Percentiles rank a stretch among this genome's conserved stretches.
These are phyloP conservation scores for Carex scoparia DNA, from an alignment of 176 grass and related monocot species.

Conservation along the genomic window DNA sequence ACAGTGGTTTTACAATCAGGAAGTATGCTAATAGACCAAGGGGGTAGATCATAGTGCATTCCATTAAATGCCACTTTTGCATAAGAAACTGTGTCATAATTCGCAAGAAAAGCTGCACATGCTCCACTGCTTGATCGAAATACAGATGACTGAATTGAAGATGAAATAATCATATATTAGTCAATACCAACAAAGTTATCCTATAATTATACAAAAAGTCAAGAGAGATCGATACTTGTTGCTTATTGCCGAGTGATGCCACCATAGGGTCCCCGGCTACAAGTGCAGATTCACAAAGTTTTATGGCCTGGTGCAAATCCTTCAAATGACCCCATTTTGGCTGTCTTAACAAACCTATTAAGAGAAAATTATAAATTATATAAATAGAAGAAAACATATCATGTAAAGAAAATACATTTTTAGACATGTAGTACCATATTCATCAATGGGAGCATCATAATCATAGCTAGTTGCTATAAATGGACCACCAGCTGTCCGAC, in stretches of 20 bases:
- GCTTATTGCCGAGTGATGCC: slow-evolving; percentile 60
- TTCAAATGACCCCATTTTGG: slow-evolving; percentile 98
- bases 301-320: slow-evolving; percentile 89
- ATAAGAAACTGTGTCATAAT: slow-evolving; percentile 70
- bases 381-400: slow-evolving; percentile 14
- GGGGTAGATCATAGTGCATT: slow-evolving; percentile 80
- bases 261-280: slow-evolving; percentile 65
- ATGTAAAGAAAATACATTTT: slow-evolving; percentile 10
- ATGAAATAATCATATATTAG: slow-evolving; percentile 20
- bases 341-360: slow-evolving; percentile 82
- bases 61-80: slow-evolving; percentile 73
- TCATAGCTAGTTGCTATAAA: slow-evolving; percentile 99
- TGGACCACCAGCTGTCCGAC: slow-evolving; percentile 82
- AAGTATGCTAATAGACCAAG: slow-evolving; percentile 96
- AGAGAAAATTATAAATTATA: background rate
- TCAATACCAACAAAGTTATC: slow-evolving; percentile 31
- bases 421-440: slow-evolving; percentile 59
- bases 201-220: background rate
- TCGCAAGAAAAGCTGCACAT: slow-evolving; percentile 90
- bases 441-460: slow-evolving; percentile 96
- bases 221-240: slow-evolving; percentile 44
- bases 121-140: slow-evolving; percentile 69
- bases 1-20: slow-evolving; percentile 94
- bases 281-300: slow-evolving; percentile 84
- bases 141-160: slow-evolving; percentile 58